These are phyloP conservation scores for Clonostachys rosea DNA, from an alignment of 2,329 filamentous ascomycete genomes.

Conservation along the genomic window DNA sequence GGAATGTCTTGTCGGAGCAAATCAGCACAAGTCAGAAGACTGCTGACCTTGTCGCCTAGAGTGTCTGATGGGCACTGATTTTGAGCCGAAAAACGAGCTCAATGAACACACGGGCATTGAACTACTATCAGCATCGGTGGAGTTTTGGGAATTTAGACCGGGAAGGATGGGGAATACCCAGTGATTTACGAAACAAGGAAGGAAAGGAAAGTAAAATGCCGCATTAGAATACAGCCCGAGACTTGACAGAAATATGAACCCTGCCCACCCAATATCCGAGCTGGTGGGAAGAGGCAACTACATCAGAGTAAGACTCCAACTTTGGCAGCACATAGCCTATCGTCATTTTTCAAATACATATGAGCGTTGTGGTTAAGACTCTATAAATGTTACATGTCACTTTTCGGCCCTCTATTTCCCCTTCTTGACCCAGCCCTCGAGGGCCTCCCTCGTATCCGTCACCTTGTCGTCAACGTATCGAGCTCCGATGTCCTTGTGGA, in stretches of 20 bases:
- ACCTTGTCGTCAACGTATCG: constrained; percentile 79
- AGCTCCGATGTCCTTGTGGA: constrained; percentile 67
- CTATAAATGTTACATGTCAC: constrained; percentile 22
- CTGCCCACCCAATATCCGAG: background rate
- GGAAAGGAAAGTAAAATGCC: too few relatives aligned
- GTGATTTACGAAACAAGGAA: too few relatives aligned
- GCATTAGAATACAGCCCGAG: background rate
- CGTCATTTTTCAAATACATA: too few relatives aligned
- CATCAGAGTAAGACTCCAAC: too few relatives aligned
- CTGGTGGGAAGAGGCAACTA: too few relatives aligned
- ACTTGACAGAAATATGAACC: background rate
- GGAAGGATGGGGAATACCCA: too few relatives aligned
- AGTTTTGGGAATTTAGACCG: background rate
- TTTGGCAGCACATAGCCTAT: too few relatives aligned
- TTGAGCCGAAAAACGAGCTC: too few relatives aligned
- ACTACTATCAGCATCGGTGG: background rate
- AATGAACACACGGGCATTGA: too few relatives aligned
- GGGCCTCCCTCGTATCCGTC: constrained; percentile 64
- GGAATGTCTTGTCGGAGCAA: constrained; percentile 27
- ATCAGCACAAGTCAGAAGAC: constrained; percentile 12
- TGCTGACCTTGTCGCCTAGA: constrained; percentile 6
- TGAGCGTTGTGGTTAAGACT: too few relatives aligned
- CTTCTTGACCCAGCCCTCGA: constrained; percentile 91
- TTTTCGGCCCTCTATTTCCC: constrained; percentile 55
- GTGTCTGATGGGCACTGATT: too few relatives aligned